These are phyloP conservation scores for Pythium phragmiticola DNA, from an alignment of 352 stramenopile genomes.

Conservation along the genomic window DNA sequence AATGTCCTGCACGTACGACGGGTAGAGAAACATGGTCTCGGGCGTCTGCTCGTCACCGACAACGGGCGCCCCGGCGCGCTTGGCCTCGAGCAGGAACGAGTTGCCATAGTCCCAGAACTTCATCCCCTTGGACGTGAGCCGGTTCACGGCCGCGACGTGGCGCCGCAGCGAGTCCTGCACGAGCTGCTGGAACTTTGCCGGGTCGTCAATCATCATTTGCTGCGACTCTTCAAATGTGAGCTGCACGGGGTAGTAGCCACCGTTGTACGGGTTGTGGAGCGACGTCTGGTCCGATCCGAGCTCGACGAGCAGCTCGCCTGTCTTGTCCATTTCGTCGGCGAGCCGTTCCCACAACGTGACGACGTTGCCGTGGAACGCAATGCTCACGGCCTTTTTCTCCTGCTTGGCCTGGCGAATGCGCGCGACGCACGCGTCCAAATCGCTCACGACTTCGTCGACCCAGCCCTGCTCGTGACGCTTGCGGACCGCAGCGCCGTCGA, in stretches of 20 bases:
- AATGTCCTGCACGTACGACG: constrained; percentile 89
- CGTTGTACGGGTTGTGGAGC: constrained; percentile 89
- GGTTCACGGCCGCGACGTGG: constrained; percentile 82
- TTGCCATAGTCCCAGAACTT: constrained; percentile 92
- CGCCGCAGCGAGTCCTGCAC: constrained; percentile 78
- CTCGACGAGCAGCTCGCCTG: constrained; percentile 75
- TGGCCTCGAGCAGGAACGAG: constrained; percentile 85
- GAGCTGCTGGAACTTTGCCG: constrained; percentile 69
- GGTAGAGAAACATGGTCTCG: constrained; percentile 81
- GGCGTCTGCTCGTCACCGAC: constrained; percentile 48
- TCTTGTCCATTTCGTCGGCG: constrained; percentile 68
- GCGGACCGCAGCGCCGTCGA: constrained; percentile 73
- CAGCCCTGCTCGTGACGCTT: constrained; percentile 86
- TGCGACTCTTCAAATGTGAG: constrained; percentile 81
- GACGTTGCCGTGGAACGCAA: constrained; percentile 87
- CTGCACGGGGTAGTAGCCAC: constrained; percentile 87
- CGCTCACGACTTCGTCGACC: constrained; percentile 79
- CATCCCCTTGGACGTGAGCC: constrained; percentile 74
- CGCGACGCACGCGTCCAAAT: constrained; percentile 64
- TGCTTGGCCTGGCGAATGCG: constrained; percentile 56
- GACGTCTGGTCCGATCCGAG: constrained; percentile 88
- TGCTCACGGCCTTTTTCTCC: constrained; percentile 66
- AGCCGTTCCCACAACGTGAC: constrained; percentile 86
- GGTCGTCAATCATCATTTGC: constrained; percentile 78
- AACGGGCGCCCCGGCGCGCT: constrained; percentile 79